phyloP scores from a whole-genome alignment of 345 rosid genomes.

The Boechera stricta region DNA sequence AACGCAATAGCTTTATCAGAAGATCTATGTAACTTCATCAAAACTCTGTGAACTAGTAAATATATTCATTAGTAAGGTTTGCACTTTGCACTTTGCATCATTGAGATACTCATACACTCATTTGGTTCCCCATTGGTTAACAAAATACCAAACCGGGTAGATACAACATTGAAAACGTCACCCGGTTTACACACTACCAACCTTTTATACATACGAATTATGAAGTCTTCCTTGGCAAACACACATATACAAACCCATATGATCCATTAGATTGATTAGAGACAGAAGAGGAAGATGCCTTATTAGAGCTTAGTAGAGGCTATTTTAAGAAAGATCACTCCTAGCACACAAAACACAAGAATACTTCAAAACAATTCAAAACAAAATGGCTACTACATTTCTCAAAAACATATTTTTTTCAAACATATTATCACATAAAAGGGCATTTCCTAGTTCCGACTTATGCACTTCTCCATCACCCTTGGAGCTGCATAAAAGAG shows the following conservation, averaged over 20 bases:
- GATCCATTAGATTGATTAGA: constrained; percentile 24
- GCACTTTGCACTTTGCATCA: not conserved
- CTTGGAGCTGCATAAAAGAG: constrained; percentile 61
- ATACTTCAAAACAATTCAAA: constrained; percentile 37
- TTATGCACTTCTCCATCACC: constrained; percentile 70
- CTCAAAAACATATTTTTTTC: constrained; percentile 22
- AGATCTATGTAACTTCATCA: not conserved
- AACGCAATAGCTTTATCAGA: not conserved
- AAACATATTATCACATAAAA: constrained; percentile 19
- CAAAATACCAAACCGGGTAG: not conserved
- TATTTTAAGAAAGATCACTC: constrained; percentile 32
- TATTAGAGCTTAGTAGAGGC: constrained; percentile 42
- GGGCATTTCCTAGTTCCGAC: constrained; percentile 44
- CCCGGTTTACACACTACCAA: constrained; percentile 27
- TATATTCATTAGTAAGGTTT: not conserved
- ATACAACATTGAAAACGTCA: not conserved
- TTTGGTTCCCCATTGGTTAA: not conserved
- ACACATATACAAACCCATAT: constrained; percentile 35
- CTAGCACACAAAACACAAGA: constrained; percentile 35
- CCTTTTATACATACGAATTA: constrained; percentile 32
- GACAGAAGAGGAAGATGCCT: constrained; percentile 41
- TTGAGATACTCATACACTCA: constrained; percentile 1
- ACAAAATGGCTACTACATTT: constrained; percentile 42
- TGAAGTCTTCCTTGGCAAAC: constrained; percentile 27
- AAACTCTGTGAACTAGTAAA: not conserved